phyloP scores from a whole-genome alignment of 2,329 filamentous ascomycete species.

The Botrytis porri region DNA sequence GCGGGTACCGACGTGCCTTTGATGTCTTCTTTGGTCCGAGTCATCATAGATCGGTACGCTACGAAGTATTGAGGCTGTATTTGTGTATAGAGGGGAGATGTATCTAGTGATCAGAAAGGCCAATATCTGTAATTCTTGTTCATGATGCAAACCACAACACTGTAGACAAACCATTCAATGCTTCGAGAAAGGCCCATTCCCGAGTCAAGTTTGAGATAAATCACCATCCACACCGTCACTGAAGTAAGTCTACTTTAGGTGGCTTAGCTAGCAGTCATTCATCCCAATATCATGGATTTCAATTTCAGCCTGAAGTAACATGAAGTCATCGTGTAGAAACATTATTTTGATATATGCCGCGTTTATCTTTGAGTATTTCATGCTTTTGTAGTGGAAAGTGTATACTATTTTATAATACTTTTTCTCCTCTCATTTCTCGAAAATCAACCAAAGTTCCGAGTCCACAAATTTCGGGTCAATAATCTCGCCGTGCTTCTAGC shows the following conservation, averaged over 20 bases:
- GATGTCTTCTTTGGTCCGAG: constrained; percentile 7
- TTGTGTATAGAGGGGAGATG: not conserved
- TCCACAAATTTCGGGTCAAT: not conserved
- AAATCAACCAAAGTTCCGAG: not conserved
- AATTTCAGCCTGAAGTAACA: not conserved
- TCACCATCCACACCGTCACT: not conserved
- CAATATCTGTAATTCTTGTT: not conserved
- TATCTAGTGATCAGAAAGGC: not conserved
- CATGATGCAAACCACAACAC: constrained; percentile 2
- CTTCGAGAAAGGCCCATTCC: not conserved
- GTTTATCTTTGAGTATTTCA: not conserved
- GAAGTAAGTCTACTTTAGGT: not conserved
- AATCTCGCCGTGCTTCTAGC: not conserved
- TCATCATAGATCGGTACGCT: not conserved
- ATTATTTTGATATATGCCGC: not conserved
- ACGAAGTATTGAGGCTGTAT: not conserved
- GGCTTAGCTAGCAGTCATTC: not conserved
- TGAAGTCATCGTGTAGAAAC: not conserved
- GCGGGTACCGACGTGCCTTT: constrained; percentile 9
- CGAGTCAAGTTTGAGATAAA: not conserved
- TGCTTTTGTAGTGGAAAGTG: not conserved
- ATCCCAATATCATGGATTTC: not conserved
- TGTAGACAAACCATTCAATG: not conserved
- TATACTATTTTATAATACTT: not conserved
- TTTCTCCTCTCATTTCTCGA: not conserved